Evolutionary conservation across 1,284 basidiomycete species (phyloP).

Genomic region (Mycosarcoma maydis): DNA sequence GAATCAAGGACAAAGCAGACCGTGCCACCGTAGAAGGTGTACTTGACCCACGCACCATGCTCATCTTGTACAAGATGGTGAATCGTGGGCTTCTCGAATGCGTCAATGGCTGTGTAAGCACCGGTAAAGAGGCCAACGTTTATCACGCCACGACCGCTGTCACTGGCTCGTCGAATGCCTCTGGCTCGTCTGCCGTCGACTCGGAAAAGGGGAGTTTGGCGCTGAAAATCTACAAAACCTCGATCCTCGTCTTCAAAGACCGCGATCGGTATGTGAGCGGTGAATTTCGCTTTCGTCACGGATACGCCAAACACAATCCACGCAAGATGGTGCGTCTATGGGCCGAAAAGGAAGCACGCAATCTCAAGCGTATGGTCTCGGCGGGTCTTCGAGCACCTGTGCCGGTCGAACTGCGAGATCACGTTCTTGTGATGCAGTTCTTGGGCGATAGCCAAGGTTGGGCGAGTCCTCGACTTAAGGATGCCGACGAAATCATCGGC

Average conservation of each 20-base stretch:
- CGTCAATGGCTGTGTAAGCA: conserved; percentile 63
- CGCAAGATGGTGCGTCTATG: conserved; percentile 98
- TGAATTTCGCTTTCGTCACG: conserved; percentile 90
- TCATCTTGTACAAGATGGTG: conserved; percentile 66
- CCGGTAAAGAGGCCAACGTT: conserved; percentile 66
- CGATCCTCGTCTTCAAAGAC: conserved; percentile 96
- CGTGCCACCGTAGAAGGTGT: conserved; percentile 65
- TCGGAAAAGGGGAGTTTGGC: conserved; percentile 67
- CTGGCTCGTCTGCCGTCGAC: neutral
- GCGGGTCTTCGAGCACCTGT: conserved; percentile 87
- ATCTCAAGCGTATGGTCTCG: conserved; percentile 82
- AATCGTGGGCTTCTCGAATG: conserved; percentile 53
- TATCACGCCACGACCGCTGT: conserved; percentile 62
- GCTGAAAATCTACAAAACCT: conserved; percentile 98
- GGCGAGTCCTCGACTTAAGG: conserved; percentile 60
- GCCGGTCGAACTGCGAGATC: conserved; percentile 91
- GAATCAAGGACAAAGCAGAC: conserved; percentile 65
- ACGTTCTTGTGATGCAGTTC: conserved; percentile 96
- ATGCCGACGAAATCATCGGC: conserved; percentile 59
- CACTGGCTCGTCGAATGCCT: no score
- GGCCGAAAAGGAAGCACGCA: conserved; percentile 99
- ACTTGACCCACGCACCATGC: conserved; percentile 63
- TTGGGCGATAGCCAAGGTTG: conserved; percentile 72
- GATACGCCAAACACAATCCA: conserved; percentile 91
- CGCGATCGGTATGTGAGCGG: conserved; percentile 90